phyloP scores from a whole-genome alignment of 164 flowering plant species.

The Berberis thunbergii region DNA sequence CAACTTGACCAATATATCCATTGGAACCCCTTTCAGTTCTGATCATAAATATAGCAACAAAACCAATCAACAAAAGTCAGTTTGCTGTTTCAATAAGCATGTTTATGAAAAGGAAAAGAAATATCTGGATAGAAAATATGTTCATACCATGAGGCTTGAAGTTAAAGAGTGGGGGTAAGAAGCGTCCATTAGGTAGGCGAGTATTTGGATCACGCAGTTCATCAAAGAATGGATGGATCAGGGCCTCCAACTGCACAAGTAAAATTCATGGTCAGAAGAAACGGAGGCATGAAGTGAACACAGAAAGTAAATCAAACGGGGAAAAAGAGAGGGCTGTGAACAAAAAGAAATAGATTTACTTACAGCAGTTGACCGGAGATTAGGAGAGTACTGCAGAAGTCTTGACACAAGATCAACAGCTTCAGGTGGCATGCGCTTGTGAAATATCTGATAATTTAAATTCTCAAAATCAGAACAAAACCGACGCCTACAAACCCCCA shows the following conservation, averaged over 20 bases:
- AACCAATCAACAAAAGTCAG: background rate
- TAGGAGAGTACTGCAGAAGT: slow-evolving; percentile 66
- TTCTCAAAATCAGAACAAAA: background rate
- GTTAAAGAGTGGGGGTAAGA: slow-evolving; percentile 79
- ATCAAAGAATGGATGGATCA: slow-evolving; percentile 67
- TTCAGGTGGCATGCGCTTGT: slow-evolving; percentile 75
- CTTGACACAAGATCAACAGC: slow-evolving; percentile 74
- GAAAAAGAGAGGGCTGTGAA: background rate
- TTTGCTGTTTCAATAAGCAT: background rate
- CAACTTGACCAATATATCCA: slow-evolving; percentile 50
- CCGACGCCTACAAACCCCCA: background rate
- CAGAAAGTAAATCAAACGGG: background rate
- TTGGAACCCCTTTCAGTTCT: slow-evolving; percentile 61
- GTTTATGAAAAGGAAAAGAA: background rate
- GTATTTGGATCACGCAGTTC: slow-evolving; percentile 62
- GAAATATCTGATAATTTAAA: slow-evolving; percentile 42
- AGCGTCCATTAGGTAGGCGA: slow-evolving; percentile 71
- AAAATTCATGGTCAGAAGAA: background rate
- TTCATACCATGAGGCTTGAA: slow-evolving; percentile 65
- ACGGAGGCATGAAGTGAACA: background rate
- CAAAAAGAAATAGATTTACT: slow-evolving; percentile 14
- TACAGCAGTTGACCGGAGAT: slow-evolving; percentile 63
- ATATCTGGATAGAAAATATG: background rate
- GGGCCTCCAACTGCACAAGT: slow-evolving; percentile 52
- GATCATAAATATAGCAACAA: slow-evolving; percentile 5